Percentiles rank a stretch among this genome's conserved stretches.
Conservation (phyloP, 179 eudicot species). For the Silene noctiflora region DNA sequence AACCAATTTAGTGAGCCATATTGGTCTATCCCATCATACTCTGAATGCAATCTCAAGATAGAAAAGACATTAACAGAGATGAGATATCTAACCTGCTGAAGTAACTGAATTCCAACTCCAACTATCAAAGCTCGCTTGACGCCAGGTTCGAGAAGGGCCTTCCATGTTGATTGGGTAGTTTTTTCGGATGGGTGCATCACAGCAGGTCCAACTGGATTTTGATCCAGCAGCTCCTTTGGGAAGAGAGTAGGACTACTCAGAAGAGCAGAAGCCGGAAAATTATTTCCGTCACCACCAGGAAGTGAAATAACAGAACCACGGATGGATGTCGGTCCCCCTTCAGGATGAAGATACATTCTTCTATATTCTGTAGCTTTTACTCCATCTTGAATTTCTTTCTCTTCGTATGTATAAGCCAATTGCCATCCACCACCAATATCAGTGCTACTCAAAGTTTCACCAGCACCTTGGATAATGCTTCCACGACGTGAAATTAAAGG, state of each 20-base stretch:
- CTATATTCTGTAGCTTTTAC: constrained; percentile 53
- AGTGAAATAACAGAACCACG: constrained; percentile 66
- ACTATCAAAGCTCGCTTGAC: constrained; percentile 75
- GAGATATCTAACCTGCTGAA: constrained; percentile 66
- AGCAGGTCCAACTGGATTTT: constrained; percentile 60
- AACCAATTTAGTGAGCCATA: no score
- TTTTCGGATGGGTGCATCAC: constrained; percentile 69
- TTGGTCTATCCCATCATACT: no score
- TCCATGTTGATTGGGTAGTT: constrained; percentile 48
- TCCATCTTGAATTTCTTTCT: constrained; percentile 66
- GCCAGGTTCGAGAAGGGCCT: constrained; percentile 81
- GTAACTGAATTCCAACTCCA: constrained; percentile 80
- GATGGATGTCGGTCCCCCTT: constrained; percentile 44
- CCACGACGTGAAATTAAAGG: constrained; percentile 71
- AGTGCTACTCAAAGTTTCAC: constrained; percentile 46
- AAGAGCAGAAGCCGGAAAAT: constrained; percentile 57
- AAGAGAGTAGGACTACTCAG: constrained; percentile 52
- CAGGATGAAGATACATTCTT: constrained; percentile 70
- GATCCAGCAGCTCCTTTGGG: constrained; percentile 53
- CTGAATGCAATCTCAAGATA: not conserved
- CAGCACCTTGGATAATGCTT: constrained; percentile 55
- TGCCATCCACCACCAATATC: constrained; percentile 97
- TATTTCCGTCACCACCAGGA: constrained; percentile 54
- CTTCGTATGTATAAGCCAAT: constrained; percentile 61
- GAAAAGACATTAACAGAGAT: constrained; percentile 5